These are phyloP conservation scores for Sporothrix pallida DNA, from an alignment of 2,329 filamentous ascomycete genomes.

Conservation along the genomic window DNA sequence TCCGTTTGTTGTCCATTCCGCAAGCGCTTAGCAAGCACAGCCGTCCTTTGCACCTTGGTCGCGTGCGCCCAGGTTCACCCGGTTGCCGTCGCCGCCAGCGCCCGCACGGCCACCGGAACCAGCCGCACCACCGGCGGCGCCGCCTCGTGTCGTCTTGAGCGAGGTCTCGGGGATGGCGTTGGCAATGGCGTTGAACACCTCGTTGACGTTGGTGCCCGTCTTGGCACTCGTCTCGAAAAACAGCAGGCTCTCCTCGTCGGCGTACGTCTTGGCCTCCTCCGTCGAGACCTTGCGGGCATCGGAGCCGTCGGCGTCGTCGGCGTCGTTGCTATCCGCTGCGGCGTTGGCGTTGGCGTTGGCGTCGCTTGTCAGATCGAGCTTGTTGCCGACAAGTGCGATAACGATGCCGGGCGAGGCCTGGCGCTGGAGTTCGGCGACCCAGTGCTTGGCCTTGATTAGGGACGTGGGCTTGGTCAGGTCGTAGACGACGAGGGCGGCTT, in stretches of 20 bases:
- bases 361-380: conserved; percentile 83
- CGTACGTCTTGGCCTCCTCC: conserved; percentile 90
- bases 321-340: conserved; percentile 56
- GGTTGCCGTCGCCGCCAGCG: conserved; percentile 65
- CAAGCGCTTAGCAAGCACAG: conserved; percentile 74
- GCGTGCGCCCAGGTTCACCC: conserved; percentile 80
- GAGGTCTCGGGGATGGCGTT: conserved; percentile 98
- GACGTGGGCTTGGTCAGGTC: conserved; percentile 96
- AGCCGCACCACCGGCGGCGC: conserved; percentile 57
- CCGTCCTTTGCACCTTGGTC: conserved; percentile 83
- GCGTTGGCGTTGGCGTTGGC: conserved; percentile 53
- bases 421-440: conserved; percentile 95
- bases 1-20: not conserved
- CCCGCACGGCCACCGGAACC: conserved; percentile 59
- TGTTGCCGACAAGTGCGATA: conserved; percentile 96
- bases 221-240: conserved; percentile 99
- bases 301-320: conserved; percentile 71
- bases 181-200: conserved; percentile 97
- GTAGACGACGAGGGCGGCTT: conserved; percentile 97
- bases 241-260: conserved; percentile 88
- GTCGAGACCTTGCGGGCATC: conserved; percentile 87
- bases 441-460: conserved; percentile 96
- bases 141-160: conserved; percentile 83
- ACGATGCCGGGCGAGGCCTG: conserved; percentile 96
- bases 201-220: conserved; percentile 89